Evolutionary conservation across 768 basidiomycete species (phyloP).

Genomic region (Tylopilus felleus): DNA sequence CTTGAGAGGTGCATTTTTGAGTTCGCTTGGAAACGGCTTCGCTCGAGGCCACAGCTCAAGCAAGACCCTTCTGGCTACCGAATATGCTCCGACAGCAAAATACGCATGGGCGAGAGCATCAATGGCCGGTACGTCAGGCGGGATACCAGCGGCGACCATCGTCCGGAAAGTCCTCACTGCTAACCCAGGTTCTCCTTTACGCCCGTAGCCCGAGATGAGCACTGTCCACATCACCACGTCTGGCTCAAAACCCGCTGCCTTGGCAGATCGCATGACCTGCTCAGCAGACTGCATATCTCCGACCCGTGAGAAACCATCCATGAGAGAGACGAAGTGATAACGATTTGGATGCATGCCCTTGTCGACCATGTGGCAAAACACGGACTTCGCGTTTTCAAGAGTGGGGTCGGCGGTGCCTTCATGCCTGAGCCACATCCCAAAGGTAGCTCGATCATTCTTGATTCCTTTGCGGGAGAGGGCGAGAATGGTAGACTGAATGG

Average conservation of each 20-base stretch:
- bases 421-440: constrained; percentile 60
- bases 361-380: constrained; percentile 57
- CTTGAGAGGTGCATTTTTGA: constrained; percentile 43
- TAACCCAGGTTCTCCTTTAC: constrained; percentile 49
- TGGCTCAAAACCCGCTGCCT: constrained; percentile 48
- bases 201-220: constrained; percentile 68
- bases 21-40: constrained; percentile 53
- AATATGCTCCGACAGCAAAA: constrained; percentile 51
- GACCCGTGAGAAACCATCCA: constrained; percentile 63
- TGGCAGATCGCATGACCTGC: constrained; percentile 51
- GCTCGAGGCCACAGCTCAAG: constrained; percentile 63
- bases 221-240: constrained; percentile 74
- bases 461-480: constrained; percentile 47
- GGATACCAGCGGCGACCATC: constrained; percentile 60
- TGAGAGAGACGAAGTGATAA: constrained; percentile 71
- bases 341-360: constrained; percentile 69
- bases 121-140: constrained; percentile 68
- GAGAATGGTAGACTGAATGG: constrained; percentile 41
- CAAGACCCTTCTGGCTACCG: constrained; percentile 51
- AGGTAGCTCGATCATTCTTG: constrained; percentile 53
- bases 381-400: constrained; percentile 45
- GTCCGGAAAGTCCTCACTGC: constrained; percentile 55
- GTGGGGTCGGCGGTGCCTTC: constrained; percentile 55
- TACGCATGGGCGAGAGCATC: constrained; percentile 71
- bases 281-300: constrained; percentile 62